Conservation (phyloP, 2,329 filamentous ascomycete genomes). For the Trichoderma pleuroti region DNA sequence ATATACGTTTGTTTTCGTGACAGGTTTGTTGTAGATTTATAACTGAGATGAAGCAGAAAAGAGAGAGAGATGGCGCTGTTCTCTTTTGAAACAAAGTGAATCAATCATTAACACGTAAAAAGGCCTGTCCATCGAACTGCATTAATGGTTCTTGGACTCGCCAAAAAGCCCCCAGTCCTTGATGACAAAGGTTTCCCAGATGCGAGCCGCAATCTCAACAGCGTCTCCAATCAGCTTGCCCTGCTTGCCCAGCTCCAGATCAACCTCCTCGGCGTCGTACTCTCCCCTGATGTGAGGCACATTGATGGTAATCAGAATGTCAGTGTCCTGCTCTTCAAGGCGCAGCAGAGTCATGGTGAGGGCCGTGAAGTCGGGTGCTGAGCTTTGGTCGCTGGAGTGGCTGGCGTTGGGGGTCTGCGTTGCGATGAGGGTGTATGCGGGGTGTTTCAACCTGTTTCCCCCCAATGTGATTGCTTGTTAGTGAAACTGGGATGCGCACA, state of each 20-base stretch:
- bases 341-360: constrained; percentile 76
- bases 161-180: constrained; percentile 76
- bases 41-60: neutral
- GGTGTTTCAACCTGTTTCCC: constrained; percentile 40
- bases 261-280: constrained; percentile 69
- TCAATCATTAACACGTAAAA: neutral
- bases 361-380: constrained; percentile 62
- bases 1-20: neutral
- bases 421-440: constrained; percentile 67
- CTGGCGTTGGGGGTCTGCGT: constrained; percentile 50
- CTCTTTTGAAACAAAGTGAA: neutral
- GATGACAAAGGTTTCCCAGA: constrained; percentile 72
- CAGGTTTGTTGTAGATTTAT: neutral
- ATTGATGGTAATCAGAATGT: constrained; percentile 83
- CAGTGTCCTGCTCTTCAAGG: constrained; percentile 70
- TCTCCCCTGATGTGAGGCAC: constrained; percentile 77
- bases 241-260: constrained; percentile 61
- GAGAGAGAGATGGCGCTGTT: neutral
- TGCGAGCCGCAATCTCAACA: constrained; percentile 62
- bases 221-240: constrained; percentile 66
- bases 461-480: neutral
- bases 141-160: constrained; percentile 21
- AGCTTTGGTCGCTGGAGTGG: constrained; percentile 33
- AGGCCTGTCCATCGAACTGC: neutral
- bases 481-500: neutral